These are phyloP conservation scores for Trichoderma harzianum DNA, from an alignment of 2,329 filamentous ascomycete genomes.

Conservation along the genomic window DNA sequence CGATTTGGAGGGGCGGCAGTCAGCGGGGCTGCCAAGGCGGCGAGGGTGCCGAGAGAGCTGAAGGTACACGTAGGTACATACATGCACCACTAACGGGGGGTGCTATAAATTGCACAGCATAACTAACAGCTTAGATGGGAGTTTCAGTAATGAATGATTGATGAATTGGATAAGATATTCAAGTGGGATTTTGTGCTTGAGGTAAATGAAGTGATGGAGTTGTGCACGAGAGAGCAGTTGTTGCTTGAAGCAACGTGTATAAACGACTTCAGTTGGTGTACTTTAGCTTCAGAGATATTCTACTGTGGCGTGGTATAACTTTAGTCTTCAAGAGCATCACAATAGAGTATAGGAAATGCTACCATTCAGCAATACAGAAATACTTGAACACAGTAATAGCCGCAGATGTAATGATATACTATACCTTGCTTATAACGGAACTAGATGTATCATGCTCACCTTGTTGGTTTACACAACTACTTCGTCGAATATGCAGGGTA, in stretches of 20 bases:
- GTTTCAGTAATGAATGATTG: background rate
- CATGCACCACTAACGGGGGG: background rate
- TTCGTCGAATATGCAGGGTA: background rate
- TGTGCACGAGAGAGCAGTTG: background rate
- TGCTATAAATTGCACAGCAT: background rate
- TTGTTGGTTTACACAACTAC: background rate
- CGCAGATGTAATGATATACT: background rate
- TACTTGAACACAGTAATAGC: background rate
- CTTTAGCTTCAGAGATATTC: background rate
- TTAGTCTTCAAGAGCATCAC: no score
- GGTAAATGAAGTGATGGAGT: background rate
- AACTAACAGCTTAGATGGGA: background rate
- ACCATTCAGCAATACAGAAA: no score
- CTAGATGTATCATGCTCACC: no score
- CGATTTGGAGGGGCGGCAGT: background rate
- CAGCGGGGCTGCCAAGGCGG: slow-evolving; percentile 5
- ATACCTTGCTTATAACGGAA: background rate
- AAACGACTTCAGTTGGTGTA: background rate
- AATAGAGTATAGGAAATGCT: no score
- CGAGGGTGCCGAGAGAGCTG: background rate
- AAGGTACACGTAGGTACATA: background rate
- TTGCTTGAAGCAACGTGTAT: background rate
- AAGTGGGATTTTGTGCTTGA: background rate
- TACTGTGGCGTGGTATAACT: background rate
- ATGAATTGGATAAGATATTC: background rate